Conservation (phyloP, 1,139 yeast species). For the Diutina siamensis region DNA sequence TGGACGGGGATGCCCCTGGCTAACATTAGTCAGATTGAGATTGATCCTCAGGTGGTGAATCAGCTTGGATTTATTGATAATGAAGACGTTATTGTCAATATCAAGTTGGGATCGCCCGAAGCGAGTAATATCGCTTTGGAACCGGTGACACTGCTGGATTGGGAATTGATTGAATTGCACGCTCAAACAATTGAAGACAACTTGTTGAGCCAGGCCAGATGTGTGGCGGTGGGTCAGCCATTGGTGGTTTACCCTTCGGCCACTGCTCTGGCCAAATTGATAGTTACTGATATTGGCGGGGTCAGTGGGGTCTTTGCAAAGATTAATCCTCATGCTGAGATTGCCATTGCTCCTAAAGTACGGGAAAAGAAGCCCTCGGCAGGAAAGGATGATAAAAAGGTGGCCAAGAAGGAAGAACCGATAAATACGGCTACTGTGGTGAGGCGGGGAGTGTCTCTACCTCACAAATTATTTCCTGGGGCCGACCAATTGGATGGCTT, state of each 20-base stretch:
- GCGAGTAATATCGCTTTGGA: slow-evolving; percentile 63
- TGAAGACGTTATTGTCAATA: slow-evolving; percentile 22
- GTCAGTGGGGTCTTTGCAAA: slow-evolving; percentile 36
- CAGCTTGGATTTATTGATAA: slow-evolving; percentile 32
- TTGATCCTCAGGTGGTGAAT: slow-evolving; percentile 30
- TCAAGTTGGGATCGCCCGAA: slow-evolving; percentile 34
- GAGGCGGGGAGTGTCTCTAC: slow-evolving; percentile 45
- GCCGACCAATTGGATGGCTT: slow-evolving; percentile 15
- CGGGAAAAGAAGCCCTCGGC: slow-evolving; percentile 21
- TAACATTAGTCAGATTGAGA: slow-evolving; percentile 20
- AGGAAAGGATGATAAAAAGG: slow-evolving; percentile 19
- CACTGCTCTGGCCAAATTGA: slow-evolving; percentile 51
- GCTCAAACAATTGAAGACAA: slow-evolving; percentile 68
- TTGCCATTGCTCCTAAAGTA: slow-evolving; percentile 73
- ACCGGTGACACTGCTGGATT: slow-evolving; percentile 68
- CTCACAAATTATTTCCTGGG: slow-evolving; percentile 27
- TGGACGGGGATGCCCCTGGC: slow-evolving; percentile 65
- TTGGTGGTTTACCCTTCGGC: slow-evolving; percentile 65
- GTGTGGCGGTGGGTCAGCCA: slow-evolving; percentile 49
- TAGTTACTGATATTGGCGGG: slow-evolving; percentile 53
- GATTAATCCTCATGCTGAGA: slow-evolving; percentile 63
- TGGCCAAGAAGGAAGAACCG: slow-evolving; percentile 16
- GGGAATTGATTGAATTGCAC: slow-evolving; percentile 85
- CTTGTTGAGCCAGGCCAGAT: slow-evolving; percentile 70
- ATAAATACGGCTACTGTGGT: slow-evolving; percentile 27